These are phyloP conservation scores for Gilbertella persicaria DNA, from an alignment of 371 early-diverging fungal genomes.

Conservation along the genomic window DNA sequence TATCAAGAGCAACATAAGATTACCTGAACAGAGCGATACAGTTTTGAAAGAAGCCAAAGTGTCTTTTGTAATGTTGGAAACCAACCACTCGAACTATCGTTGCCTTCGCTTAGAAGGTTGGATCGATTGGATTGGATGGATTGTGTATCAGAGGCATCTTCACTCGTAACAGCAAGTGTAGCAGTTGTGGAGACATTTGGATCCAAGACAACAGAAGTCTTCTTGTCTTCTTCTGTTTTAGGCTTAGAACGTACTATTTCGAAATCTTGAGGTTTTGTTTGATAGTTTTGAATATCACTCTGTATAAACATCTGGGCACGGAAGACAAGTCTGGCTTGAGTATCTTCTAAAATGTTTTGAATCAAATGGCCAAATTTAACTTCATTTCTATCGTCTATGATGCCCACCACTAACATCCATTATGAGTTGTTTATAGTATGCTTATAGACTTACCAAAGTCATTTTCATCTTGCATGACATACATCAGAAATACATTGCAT, in stretches of 20 bases:
- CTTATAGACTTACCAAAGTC: constrained; percentile 20
- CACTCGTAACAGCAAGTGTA: constrained; percentile 38
- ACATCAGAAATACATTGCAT: constrained; percentile 71
- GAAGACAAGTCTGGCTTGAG: constrained; percentile 84
- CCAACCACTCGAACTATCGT: constrained; percentile 66
- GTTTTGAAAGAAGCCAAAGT: constrained; percentile 77
- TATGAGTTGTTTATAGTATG: too few species aligned
- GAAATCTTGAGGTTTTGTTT: constrained; percentile 70
- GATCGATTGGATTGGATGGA: constrained; percentile 34
- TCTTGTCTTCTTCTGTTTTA: not conserved
- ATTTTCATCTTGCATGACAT: constrained; percentile 57
- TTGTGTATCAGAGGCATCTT: constrained; percentile 30
- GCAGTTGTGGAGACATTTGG: constrained; percentile 17
- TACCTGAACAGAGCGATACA: constrained; percentile 76
- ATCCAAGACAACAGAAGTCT: constrained; percentile 29
- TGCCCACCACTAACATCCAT: constrained; percentile 15
- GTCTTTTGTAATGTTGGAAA: constrained; percentile 82
- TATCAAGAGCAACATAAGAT: not conserved
- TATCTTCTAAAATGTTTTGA: constrained; percentile 77
- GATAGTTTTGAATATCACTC: constrained; percentile 76
- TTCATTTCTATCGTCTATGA: constrained; percentile 37
- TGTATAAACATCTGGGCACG: constrained; percentile 82
- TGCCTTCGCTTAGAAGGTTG: constrained; percentile 30
- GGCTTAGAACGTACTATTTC: constrained; percentile 19
- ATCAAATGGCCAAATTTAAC: constrained; percentile 72